Evolutionary conservation across 2,329 filamentous ascomycete species (phyloP).

Genomic region (Sclerotinia sclerotiorum): DNA sequence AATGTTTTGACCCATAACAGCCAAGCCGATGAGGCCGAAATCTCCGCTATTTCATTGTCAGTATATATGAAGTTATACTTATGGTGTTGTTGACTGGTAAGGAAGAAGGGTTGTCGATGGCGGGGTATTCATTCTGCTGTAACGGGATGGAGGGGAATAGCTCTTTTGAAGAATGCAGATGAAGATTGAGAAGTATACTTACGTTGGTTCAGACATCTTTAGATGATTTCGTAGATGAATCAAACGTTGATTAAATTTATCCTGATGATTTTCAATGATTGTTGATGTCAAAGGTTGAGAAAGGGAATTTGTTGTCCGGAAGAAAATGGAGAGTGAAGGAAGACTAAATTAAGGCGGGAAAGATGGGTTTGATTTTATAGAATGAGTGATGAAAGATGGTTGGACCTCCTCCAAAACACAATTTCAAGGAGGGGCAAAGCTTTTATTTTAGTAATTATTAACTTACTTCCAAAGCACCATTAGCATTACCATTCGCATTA

Average conservation of each 20-base stretch:
- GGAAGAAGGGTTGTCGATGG: background rate
- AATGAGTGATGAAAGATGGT: slow-evolving; percentile 1
- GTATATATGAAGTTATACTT: slow-evolving; percentile 1
- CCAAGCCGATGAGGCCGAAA: slow-evolving; percentile 89
- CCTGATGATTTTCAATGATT: slow-evolving; percentile 19
- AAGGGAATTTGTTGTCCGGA: background rate
- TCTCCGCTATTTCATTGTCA: slow-evolving; percentile 52
- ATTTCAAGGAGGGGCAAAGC: slow-evolving; percentile 9
- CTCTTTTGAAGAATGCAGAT: slow-evolving; percentile 17
- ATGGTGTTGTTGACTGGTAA: background rate
- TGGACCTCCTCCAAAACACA: background rate
- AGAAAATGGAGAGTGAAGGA: background rate
- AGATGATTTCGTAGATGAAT: slow-evolving; percentile 23
- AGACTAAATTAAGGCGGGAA: background rate
- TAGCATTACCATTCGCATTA: background rate
- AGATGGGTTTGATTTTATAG: background rate
- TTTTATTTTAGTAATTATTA: slow-evolving; percentile 1
- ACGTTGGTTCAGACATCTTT: slow-evolving; percentile 52
- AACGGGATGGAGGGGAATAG: slow-evolving; percentile 5
- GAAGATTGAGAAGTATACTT: slow-evolving; percentile 49
- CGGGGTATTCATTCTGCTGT: slow-evolving; percentile 15
- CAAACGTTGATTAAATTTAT: slow-evolving; percentile 23
- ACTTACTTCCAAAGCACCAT: background rate
- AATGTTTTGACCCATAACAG: slow-evolving; percentile 88
- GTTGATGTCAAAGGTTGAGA: slow-evolving; percentile 14